phyloP scores from a whole-genome alignment of 306 rosid genomes.

The Quercus mongolica region DNA sequence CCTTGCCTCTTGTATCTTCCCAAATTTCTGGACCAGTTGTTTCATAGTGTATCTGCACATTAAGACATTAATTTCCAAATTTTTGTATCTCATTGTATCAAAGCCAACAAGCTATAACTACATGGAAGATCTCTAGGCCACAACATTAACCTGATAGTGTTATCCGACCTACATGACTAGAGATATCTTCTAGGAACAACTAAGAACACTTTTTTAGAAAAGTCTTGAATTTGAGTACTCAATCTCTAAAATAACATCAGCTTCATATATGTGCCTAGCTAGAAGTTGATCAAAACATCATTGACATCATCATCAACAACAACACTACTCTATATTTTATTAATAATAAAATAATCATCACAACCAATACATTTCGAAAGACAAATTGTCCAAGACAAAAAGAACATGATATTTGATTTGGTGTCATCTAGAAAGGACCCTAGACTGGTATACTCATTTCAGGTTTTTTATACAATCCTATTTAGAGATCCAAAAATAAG shows the following conservation, averaged over 20 bases:
- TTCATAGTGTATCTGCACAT: conserved; percentile 84
- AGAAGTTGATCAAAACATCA: not conserved
- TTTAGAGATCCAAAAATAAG: not conserved
- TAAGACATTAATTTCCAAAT: conserved; percentile 19
- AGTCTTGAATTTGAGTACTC: not conserved
- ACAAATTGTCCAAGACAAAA: not conserved
- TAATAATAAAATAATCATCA: not conserved
- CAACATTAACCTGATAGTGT: not conserved
- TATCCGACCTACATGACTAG: not conserved
- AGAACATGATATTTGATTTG: not conserved
- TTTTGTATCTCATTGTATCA: conserved; percentile 11
- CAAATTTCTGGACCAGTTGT: conserved; percentile 99
- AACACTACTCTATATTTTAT: not conserved
- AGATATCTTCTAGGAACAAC: not conserved
- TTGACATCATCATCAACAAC: not conserved
- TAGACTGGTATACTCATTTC: not conserved
- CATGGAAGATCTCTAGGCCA: conserved; percentile 6
- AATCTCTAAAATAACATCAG: not conserved
- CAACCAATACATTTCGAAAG: not conserved
- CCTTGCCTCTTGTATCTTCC: conserved; percentile 96
- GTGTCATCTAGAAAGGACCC: not conserved
- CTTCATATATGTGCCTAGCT: not conserved
- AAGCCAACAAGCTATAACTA: conserved; percentile 16
- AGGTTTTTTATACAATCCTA: not conserved
- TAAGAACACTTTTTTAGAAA: not conserved